These are phyloP conservation scores for Avicennia marina DNA, from an alignment of 257 asterid genomes.

Conservation along the genomic window DNA sequence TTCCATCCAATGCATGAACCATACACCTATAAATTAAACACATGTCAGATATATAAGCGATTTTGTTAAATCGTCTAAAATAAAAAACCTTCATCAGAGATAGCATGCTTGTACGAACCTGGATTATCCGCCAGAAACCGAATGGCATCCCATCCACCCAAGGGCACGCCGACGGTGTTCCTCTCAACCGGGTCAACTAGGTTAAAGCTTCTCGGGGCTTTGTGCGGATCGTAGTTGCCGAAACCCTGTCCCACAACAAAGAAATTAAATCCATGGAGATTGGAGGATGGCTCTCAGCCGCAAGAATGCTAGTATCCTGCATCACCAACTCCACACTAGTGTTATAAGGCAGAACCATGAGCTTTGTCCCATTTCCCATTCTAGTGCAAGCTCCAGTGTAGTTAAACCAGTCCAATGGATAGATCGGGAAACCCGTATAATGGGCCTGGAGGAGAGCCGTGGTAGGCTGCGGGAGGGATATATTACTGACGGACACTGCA, in stretches of 20 bases:
- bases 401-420: slow-evolving; percentile 41
- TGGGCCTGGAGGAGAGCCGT: slow-evolving; percentile 59
- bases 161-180: slow-evolving; percentile 56
- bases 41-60: too few relatives aligned
- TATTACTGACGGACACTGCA: slow-evolving; percentile 47
- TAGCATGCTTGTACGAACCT: too few relatives aligned
- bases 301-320: slow-evolving; percentile 63
- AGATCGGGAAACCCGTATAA: slow-evolving; percentile 49
- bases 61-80: too few relatives aligned
- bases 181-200: slow-evolving; percentile 60
- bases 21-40: too few relatives aligned
- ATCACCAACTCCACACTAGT: slow-evolving; percentile 49
- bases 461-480: slow-evolving; percentile 50
- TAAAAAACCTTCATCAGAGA: too few relatives aligned
- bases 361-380: slow-evolving; percentile 45
- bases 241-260: slow-evolving; percentile 54
- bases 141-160: slow-evolving; percentile 66
- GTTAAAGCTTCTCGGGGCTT: slow-evolving; percentile 46
- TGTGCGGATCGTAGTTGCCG: slow-evolving; percentile 50
- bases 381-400: slow-evolving; percentile 50
- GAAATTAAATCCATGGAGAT: slow-evolving; percentile 68
- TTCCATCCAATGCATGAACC: too few relatives aligned
- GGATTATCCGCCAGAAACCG: slow-evolving; percentile 69
- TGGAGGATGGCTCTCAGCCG: slow-evolving; percentile 61
- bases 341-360: slow-evolving; percentile 37